Evolutionary conservation across 129 eudicot species (phyloP).

Genomic region (Dittrichia graveolens): DNA sequence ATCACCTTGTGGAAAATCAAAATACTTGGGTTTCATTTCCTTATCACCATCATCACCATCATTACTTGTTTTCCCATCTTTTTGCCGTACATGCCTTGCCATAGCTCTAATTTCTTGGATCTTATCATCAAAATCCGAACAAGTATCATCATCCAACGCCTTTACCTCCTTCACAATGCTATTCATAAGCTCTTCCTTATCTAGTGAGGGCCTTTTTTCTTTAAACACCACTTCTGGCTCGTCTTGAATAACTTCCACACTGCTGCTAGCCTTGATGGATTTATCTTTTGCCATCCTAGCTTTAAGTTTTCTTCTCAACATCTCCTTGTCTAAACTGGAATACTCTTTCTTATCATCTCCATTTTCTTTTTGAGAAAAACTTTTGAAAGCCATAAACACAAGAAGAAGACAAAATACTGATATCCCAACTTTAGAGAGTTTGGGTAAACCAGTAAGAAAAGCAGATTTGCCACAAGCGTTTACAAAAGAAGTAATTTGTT

Average conservation of each 20-base stretch:
- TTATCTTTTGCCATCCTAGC: slow-evolving; percentile 60
- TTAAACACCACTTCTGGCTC: slow-evolving; percentile 25
- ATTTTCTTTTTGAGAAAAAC: slow-evolving; percentile 29
- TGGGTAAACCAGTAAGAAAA: slow-evolving; percentile 29
- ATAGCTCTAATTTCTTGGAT: slow-evolving; percentile 69
- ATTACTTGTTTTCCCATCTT: slow-evolving; percentile 39
- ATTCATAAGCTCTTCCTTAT: slow-evolving; percentile 58
- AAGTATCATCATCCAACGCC: slow-evolving; percentile 30
- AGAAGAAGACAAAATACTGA: slow-evolving; percentile 48
- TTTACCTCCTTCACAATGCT: slow-evolving; percentile 60
- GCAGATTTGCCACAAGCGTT: slow-evolving; percentile 26
- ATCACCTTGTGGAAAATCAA: slow-evolving; percentile 29
- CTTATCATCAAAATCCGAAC: slow-evolving; percentile 38
- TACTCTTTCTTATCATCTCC: slow-evolving; percentile 38
- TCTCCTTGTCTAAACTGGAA: slow-evolving; percentile 68
- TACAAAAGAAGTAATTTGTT: slow-evolving; percentile 39
- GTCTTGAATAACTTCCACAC: slow-evolving; percentile 61
- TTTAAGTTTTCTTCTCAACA: slow-evolving; percentile 83
- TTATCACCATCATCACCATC: slow-evolving; percentile 26
- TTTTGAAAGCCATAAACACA: slow-evolving; percentile 50
- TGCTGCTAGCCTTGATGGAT: slow-evolving; percentile 38
- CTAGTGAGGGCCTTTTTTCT: slow-evolving; percentile 53
- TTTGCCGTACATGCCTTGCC: slow-evolving; percentile 83
- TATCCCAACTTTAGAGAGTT: slow-evolving; percentile 50
- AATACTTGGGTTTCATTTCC: slow-evolving; percentile 23